Conservation (phyloP, 371 early-diverging fungal species). For the Lichtheimia corymbifera region DNA sequence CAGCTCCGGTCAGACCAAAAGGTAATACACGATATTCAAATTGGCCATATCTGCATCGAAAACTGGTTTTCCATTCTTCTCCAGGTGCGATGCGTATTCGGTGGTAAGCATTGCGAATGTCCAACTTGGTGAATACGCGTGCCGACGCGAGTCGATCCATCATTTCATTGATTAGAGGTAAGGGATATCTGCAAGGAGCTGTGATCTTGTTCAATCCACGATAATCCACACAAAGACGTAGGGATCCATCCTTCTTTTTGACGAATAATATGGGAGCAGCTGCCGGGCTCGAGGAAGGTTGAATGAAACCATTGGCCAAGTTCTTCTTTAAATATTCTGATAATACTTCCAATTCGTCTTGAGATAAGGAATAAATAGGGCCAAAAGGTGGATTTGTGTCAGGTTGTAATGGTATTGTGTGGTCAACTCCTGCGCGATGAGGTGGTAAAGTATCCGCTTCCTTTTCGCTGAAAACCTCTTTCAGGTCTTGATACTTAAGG, state of each 20-base stretch:
- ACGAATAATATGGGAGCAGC: constrained; percentile 56
- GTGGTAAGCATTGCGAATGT: constrained; percentile 39
- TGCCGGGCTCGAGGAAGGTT: constrained; percentile 40
- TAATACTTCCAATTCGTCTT: constrained; percentile 19
- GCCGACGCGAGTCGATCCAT: constrained; percentile 21
- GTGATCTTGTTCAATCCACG: constrained; percentile 49
- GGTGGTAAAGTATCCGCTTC: constrained; percentile 16
- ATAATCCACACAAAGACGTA: constrained; percentile 43
- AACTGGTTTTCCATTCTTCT: constrained; percentile 23
- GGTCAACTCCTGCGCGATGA: constrained; percentile 20
- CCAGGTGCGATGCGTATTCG: constrained; percentile 20
- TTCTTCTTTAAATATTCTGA: constrained; percentile 23
- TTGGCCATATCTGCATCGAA: constrained; percentile 27
- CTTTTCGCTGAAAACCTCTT: constrained; percentile 19
- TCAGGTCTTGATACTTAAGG: constrained; percentile 13
- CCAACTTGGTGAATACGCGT: constrained; percentile 36
- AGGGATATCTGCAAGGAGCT: constrained; percentile 33
- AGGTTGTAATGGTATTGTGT: constrained; percentile 16
- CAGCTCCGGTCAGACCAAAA: constrained; percentile 52
- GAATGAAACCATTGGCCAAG: constrained; percentile 37
- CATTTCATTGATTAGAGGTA: constrained; percentile 42
- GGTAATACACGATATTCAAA: constrained; percentile 51
- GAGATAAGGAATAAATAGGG: constrained; percentile 31
- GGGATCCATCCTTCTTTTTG: constrained; percentile 51
- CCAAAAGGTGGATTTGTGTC: constrained; percentile 25